Percentiles rank a stretch among this genome's conserved stretches.
Conservation (phyloP, 2,329 filamentous ascomycete species). For the Thermomyces lanuginosus region DNA sequence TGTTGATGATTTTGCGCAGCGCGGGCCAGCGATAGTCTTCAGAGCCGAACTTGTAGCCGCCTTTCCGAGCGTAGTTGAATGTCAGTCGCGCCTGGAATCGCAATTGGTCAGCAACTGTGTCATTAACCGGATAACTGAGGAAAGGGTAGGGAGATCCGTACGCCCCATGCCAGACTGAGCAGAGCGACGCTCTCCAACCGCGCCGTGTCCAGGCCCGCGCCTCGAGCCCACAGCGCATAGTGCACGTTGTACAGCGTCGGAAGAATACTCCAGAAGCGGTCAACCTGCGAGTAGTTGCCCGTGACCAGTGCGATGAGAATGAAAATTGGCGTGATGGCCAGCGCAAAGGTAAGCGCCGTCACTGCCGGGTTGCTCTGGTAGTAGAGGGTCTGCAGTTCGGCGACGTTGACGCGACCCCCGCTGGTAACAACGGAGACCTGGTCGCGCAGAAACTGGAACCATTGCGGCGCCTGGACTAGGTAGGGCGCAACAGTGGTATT, state of each 20-base stretch:
- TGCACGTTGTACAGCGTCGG: slow-evolving; percentile 77
- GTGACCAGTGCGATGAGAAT: slow-evolving; percentile 69
- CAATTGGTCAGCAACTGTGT: slow-evolving; percentile 9
- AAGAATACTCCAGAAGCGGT: slow-evolving; percentile 79
- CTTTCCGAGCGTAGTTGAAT: slow-evolving; percentile 93
- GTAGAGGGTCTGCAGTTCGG: slow-evolving; percentile 58
- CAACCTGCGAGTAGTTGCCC: slow-evolving; percentile 91
- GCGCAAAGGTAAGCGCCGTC: slow-evolving; percentile 52
- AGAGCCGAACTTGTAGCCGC: slow-evolving; percentile 72
- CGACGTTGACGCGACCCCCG: no score
- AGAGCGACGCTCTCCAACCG: slow-evolving; percentile 57
- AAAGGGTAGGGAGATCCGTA: slow-evolving; percentile 27
- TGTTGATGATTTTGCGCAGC: slow-evolving; percentile 47
- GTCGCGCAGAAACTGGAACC: slow-evolving; percentile 53
- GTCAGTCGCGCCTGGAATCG: slow-evolving; percentile 53
- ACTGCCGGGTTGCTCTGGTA: slow-evolving; percentile 73
- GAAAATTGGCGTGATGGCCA: slow-evolving; percentile 56
- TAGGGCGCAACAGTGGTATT: slow-evolving; percentile 57
- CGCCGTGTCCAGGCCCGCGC: slow-evolving; percentile 52
- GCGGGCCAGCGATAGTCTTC: slow-evolving; percentile 92
- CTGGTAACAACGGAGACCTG: no score
- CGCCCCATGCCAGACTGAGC: slow-evolving; percentile 63
- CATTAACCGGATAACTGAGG: slow-evolving; percentile 1
- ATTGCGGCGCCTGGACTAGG: slow-evolving; percentile 42
- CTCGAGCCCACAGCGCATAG: slow-evolving; percentile 64